Percentiles rank a stretch among this genome's conserved stretches.
phyloP scores from a whole-genome alignment of 352 stramenopile genomes.

The Phytophthora fragariaefolia region DNA sequence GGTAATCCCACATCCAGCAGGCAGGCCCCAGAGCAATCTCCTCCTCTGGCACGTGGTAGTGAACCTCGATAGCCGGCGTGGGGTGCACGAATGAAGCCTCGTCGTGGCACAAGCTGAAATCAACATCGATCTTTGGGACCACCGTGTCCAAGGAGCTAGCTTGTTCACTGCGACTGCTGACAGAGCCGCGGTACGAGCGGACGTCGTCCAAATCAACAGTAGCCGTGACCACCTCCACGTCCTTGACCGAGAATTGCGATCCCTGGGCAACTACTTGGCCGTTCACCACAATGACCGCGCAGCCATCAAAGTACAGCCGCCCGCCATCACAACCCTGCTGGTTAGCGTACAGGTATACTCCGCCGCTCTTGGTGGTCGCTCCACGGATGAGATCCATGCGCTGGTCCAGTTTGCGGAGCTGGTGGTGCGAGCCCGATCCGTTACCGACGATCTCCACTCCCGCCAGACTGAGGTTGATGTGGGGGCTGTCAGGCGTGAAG shows the following conservation, averaged over 20 bases:
- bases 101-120: conserved; percentile 82
- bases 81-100: conserved; percentile 47
- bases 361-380: conserved; percentile 95
- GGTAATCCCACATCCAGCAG: conserved; percentile 99
- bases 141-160: conserved; percentile 77
- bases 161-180: conserved; percentile 96
- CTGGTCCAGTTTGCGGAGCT: conserved; percentile 95
- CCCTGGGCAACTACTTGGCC: conserved; percentile 96
- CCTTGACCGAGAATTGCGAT: conserved; percentile 96
- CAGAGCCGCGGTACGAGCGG: conserved; percentile 93
- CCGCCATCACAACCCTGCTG: conserved; percentile 97
- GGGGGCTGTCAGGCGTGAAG: conserved; percentile 95
- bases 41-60: conserved; percentile 93
- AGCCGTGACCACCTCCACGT: conserved; percentile 97
- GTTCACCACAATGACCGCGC: conserved; percentile 97
- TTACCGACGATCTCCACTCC: conserved; percentile 99
- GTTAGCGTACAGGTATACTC: conserved; percentile 99
- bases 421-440: conserved; percentile 97
- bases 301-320: conserved; percentile 98
- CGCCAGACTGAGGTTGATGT: conserved; percentile 94
- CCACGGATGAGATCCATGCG: conserved; percentile 92
- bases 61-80: conserved; percentile 67
- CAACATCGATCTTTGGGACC: conserved; percentile 75
- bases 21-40: conserved; percentile 97
- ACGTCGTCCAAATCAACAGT: conserved; percentile 99